Base-by-base conservation (phyloP, 2,329 filamentous ascomycete species). In the Claviceps pusilla region DNA sequence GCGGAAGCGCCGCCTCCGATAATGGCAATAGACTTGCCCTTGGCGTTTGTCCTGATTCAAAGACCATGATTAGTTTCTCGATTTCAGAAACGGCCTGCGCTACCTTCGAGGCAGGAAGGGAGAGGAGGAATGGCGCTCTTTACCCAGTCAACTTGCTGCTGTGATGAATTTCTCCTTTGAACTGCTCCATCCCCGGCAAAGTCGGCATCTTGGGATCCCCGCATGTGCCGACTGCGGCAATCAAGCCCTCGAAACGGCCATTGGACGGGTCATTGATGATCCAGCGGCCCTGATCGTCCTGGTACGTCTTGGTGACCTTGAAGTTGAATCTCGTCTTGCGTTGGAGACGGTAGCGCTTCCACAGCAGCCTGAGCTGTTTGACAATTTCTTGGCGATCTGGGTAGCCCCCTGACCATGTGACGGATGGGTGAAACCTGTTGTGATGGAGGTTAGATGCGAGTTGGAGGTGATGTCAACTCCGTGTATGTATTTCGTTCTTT, bases 1-100 rank as follows among this genome's bases (percentile, higher is more conserved):
- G 87, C 88, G 53, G 83, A 87, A 14, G 88, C 87, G 1, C 87
- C 87, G 7, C 87, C 86, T 4, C 87, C 87, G 55, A 94, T 81
- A 50, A 93, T 77, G 51, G 84, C 75, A 24, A 94, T 78, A 9
- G 80, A 86, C 69, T 93, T 94, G 41, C 77, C 85, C 61, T 83
- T 80, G 28, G 83, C 85, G 19, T 82, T 69, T 59, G 86, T 85
- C 1, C 84, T 73, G 7, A 16, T 12, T 7, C 7, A 37, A 10
- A 37, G 35, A 6, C 6, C 0, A 6, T 35, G 5, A 3, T 31
- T 39, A 48, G 46, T n/a, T 3, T 48, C 9, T 24, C 24, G 24
- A 24, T 24, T 24, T 24, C 24, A 24, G 3, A 24, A 24, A 24
- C 2, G 24, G 24, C 24, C 24, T 24, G 24, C 24, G 24, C 24